A percentile compares a stretch with the other conserved stretches of the same genome.
Evolutionary conservation across 108 stramenopile species (phyloP).

Genomic region (Cyclotella baltica): DNA sequence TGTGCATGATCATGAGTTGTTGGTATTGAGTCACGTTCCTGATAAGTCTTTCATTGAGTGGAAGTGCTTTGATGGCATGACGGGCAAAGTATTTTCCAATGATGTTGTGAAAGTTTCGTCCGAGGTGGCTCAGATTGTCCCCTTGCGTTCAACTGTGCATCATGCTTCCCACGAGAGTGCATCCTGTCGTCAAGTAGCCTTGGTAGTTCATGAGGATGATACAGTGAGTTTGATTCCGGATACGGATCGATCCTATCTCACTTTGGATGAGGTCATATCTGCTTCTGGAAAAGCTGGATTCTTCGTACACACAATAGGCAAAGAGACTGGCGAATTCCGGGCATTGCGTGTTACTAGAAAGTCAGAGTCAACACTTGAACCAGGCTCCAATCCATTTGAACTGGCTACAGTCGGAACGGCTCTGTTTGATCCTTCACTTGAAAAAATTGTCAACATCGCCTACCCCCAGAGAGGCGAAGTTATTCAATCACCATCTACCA

Average conservation of each 20-base stretch:
- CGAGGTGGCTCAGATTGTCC: slow-evolving; percentile 74
- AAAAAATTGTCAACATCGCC: slow-evolving; percentile 74
- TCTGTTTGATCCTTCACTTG: slow-evolving; percentile 67
- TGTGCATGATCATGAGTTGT: slow-evolving; percentile 73
- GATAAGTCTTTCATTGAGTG: slow-evolving; percentile 55
- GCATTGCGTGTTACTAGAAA: slow-evolving; percentile 40
- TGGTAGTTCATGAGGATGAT: slow-evolving; percentile 68
- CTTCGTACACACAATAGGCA: slow-evolving; percentile 70
- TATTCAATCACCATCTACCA: slow-evolving; percentile 77
- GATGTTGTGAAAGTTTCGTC: slow-evolving; percentile 50
- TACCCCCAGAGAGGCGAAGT: slow-evolving; percentile 84
- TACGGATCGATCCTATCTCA: slow-evolving; percentile 34
- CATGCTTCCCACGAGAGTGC: slow-evolving; percentile 51
- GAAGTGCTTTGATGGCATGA: slow-evolving; percentile 83
- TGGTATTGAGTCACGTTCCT: slow-evolving; percentile 58
- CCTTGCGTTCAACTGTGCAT: slow-evolving; percentile 49
- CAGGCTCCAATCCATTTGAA: slow-evolving; percentile 35
- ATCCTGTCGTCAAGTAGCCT: slow-evolving; percentile 73
- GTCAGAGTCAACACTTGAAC: slow-evolving; percentile 10
- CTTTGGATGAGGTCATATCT: slow-evolving; percentile 50
- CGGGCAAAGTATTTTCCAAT: slow-evolving; percentile 63
- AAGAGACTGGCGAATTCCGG: slow-evolving; percentile 48
- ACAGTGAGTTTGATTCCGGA: slow-evolving; percentile 67
- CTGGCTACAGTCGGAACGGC: slow-evolving; percentile 65
- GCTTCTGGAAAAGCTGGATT: slow-evolving; percentile 61